Evolutionary conservation across 768 basidiomycete species (phyloP), one percentile per base, ranked within the genome.

Genomic region (Calvatia gigantea): DNA sequence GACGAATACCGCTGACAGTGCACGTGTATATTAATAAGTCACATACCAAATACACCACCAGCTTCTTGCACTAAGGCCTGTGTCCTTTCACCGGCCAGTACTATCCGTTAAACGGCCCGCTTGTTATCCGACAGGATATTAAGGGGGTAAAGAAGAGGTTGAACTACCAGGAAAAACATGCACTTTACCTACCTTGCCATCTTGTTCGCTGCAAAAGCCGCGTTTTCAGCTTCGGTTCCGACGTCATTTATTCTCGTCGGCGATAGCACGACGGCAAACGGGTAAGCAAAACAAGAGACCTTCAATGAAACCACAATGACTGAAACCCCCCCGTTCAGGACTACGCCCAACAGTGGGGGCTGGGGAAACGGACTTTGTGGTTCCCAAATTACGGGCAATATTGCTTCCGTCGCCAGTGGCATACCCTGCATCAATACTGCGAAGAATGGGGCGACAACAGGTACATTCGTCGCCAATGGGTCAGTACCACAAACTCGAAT

Each of bases 341-440:
- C 72, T 2, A 65, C 63, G n/a, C 65, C 65, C 7, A 69, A 73
- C 51, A 70, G 69, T 54, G 73, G 72, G 23, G 73, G 74, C 4
- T 74, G 74, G 75, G 73, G 74, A 19, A 74, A 75, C 46, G 73
- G 74, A 6, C 66, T 76, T 39, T 76, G 75, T 60, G 73, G 71
- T 6, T 71, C 70, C 27, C 55, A 63, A 1, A 48, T 67, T 9
- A 67, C 61, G 14, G 60, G 60, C 7, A 73, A 70, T 29, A 67
- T 69, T 4, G 71, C 73, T 4, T 71, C 71, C 1, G 53, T 77
- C 2, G 63, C 57, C 1, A 39, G 65, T 7, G 64, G 66, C 21
- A 73, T 70, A 2, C 66, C 69, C 1, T 77, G 74, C 56, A 71
- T 74, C 52, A 75, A 76, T 59, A 73, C 73, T 0, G 73, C 73